A percentile compares a stretch with the other conserved stretches of the same genome.
Conservation (phyloP, 352 stramenopile genomes). For the Pythium brassicae region DNA sequence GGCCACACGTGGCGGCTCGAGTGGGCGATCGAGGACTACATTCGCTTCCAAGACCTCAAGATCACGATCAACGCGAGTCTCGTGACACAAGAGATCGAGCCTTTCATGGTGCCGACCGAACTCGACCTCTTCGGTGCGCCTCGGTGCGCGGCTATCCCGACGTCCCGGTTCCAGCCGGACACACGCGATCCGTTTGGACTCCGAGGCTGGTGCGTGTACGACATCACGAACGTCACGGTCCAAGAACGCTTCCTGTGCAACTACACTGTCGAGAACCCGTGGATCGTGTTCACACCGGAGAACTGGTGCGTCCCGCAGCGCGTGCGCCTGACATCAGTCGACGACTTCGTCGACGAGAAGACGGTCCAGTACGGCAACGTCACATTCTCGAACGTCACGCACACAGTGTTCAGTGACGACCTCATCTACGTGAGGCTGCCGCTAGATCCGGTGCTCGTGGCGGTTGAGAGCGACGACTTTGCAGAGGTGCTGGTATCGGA, state of each 20-base stretch:
- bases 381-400: constrained; percentile 59
- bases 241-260: constrained; percentile 80
- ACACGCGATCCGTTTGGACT: constrained; percentile 41
- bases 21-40: constrained; percentile 71
- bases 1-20: constrained; percentile 69
- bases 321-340: constrained; percentile 39
- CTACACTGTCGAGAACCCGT: constrained; percentile 66
- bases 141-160: constrained; percentile 47
- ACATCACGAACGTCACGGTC: constrained; percentile 46
- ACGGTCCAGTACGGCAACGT: constrained; percentile 32
- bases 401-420: constrained; percentile 64
- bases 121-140: constrained; percentile 34
- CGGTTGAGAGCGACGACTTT: constrained; percentile 59
- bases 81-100: constrained; percentile 62
- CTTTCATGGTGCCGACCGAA: constrained; percentile 47
- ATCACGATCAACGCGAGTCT: constrained; percentile 54
- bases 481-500: constrained; percentile 58
- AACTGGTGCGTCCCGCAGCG: constrained; percentile 67
- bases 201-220: constrained; percentile 60
- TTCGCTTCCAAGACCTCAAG: constrained; percentile 61
- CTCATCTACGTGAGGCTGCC: constrained; percentile 46
- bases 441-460: constrained; percentile 32
- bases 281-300: constrained; percentile 62
- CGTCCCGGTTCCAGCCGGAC: constrained; percentile 40
- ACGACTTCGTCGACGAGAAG: constrained; percentile 61